Evolutionary conservation across 495 filamentous ascomycete genomes (phyloP), one percentile per base, ranked within the genome.

Genomic region (Letharia columbiana): DNA sequence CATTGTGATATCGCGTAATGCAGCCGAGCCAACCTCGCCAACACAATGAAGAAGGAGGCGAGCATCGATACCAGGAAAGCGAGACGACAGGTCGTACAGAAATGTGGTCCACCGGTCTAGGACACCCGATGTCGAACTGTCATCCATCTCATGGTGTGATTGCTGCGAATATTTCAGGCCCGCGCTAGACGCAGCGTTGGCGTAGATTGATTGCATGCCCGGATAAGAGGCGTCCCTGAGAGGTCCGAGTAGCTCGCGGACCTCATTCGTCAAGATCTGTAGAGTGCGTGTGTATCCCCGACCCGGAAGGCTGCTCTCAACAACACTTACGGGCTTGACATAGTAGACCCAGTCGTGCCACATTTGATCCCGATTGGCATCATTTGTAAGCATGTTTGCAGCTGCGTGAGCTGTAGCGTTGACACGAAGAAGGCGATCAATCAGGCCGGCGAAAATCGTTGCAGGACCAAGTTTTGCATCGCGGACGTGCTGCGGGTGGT

Each of bases 331-430:
- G 0, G 91, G 82, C 62, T 92, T 87, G 28, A 98, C 90, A 76
- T 88, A 84, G 0, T 80, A 82, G 45, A 89, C 86, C 86, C 92
- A 98, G 72, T 98, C 94, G 54, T 87, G 78, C 82, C 94, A 96
- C 94, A 98, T 98, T 66, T 91, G 88, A 64, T 89, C 87, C 28
- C 90, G 84, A 73, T 90, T 89, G 37, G 86, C 83, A 39, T 87
- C 82, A 66, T 87, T 86, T 17, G 84, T 84, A 23, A 93, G 77
- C 77, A 91, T 87, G 67, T 89, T 89, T 8, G 89, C 90, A 13
- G 89, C 90, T 10, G 89, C 89, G 71, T 92, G 89, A 18, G 95
- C 93, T 33, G 93, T 88, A 61, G 92, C 85, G 72, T 98, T 98
- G 64, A 96, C 94, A 59, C 92, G 83, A 56, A 96, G 82, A 72